Base-by-base conservation (phyloP, 148 eudicot genomes). In the Rhododendron williamsianum region DNA sequence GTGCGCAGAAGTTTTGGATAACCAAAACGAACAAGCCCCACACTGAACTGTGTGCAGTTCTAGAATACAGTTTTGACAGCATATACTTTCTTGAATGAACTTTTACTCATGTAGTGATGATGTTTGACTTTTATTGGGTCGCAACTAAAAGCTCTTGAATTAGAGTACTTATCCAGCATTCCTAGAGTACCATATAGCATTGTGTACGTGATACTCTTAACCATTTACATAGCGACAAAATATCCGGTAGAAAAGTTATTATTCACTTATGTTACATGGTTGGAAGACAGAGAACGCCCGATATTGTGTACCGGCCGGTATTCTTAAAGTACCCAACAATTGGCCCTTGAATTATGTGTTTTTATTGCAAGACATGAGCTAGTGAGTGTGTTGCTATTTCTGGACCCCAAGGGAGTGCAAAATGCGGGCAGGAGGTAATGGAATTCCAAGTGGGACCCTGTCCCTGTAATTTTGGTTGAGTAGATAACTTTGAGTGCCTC, bases 401-500 rank as follows among this genome's bases (percentile, higher is more conserved):
- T 38, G 35, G 80, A 38, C 51, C 1, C n/a, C 21, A 43, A 43
- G 48, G 25, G 49, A 19, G 35, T 18, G 36, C 49, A 38, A 38
- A 30, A 78, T 21, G 21, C 15, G n/a, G 27, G 52, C 21, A 38
- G 21, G 10, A 36, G 9, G 41, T 16, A n/a, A 45, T 10, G 25
- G 67, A 8, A 33, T 18, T 35, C 13, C 27, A 9, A 1, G 58
- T 36, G 85, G 89, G 81, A 9, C 83, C 84, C 87, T 63, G 19
- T 13, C 3, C 36, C 18, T 74, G 23, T 80, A 73, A 36, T 78
- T 0, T 86, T 82, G 36, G 41, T 30, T 33, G 27, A 33, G 36
- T 9, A 33, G 69, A 9, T 56, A 4, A 77, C 84, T 13, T 86
- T 88, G 85, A 7, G 63, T 80, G 83, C 63, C 19, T 10, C 33